phyloP scores from a whole-genome alignment of 2,329 filamentous ascomycete genomes.

The Cladophialophora carrionii region DNA sequence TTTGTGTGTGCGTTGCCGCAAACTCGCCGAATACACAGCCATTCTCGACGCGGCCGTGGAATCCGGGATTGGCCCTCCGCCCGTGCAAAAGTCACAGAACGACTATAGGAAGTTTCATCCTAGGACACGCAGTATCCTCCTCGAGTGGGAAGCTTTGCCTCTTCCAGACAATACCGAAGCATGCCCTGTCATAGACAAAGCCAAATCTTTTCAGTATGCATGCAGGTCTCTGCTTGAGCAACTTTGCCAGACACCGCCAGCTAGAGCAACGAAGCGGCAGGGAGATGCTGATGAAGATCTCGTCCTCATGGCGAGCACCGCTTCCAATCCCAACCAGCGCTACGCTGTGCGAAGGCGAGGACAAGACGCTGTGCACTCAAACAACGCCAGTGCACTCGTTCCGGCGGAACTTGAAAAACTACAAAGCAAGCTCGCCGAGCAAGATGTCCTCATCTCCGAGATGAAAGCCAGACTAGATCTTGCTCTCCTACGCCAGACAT shows the following conservation, averaged over 20 bases:
- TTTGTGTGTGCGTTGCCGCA: constrained; percentile 35
- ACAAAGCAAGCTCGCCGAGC: constrained; percentile 13
- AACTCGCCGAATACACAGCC: constrained; percentile 30
- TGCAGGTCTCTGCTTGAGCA: constrained; percentile 23
- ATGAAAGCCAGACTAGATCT: constrained; percentile 24
- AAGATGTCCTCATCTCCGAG: constrained; percentile 17
- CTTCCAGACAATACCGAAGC: constrained; percentile 15
- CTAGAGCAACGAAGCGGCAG: constrained; percentile 3
- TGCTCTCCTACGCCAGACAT: constrained; percentile 15
- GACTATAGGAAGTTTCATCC: constrained; percentile 22
- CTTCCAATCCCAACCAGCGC: not conserved
- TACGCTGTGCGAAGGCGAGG: constrained; percentile 20
- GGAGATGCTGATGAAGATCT: constrained; percentile 13
- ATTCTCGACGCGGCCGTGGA: constrained; percentile 34
- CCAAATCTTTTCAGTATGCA: constrained; percentile 18
- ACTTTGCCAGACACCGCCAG: not conserved
- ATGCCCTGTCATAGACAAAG: constrained; percentile 15
- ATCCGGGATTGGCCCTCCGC: constrained; percentile 27
- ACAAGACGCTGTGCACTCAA: not conserved
- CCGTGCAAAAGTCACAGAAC: constrained; percentile 15
- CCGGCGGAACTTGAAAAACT: constrained; percentile 14
- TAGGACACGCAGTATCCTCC: constrained; percentile 27
- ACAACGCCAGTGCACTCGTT: not conserved
- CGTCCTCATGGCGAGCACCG: constrained; percentile 13
- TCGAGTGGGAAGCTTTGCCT: constrained; percentile 29